These are phyloP conservation scores for Russula abietina DNA, from an alignment of 768 basidiomycete species.

Conservation along the genomic window DNA sequence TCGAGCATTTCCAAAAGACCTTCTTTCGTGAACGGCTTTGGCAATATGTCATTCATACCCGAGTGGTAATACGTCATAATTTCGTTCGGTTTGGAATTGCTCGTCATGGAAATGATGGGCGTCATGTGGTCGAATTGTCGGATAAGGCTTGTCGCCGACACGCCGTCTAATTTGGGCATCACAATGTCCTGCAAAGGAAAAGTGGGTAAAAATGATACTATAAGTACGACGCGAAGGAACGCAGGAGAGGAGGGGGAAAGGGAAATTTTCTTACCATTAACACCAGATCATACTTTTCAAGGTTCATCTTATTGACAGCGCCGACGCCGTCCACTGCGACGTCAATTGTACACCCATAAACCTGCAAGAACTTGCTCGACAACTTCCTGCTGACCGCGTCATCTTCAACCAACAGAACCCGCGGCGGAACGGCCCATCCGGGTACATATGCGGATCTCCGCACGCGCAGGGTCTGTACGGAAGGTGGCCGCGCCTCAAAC, in stretches of 20 bases:
- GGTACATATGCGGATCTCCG: constrained; percentile 78
- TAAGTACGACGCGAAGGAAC: neutral
- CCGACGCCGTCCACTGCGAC: constrained; percentile 89
- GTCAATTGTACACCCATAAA: constrained; percentile 92
- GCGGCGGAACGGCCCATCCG: constrained; percentile 86
- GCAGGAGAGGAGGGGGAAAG: constrained; percentile 7
- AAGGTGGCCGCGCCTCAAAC: constrained; percentile 23
- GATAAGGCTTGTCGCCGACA: constrained; percentile 88
- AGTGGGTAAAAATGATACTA: constrained; percentile 5
- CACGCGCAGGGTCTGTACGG: constrained; percentile 52
- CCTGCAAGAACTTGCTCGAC: constrained; percentile 88
- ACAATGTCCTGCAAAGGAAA: constrained; percentile 70
- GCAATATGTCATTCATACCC: constrained; percentile 95
- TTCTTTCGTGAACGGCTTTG: constrained; percentile 96
- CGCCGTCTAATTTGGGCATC: constrained; percentile 85
- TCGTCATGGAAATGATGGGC: constrained; percentile 98
- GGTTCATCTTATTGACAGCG: constrained; percentile 94
- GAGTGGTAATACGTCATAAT: constrained; percentile 87
- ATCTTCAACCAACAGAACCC: constrained; percentile 91
- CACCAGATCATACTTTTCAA: constrained; percentile 93
- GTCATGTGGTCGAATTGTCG: constrained; percentile 93
- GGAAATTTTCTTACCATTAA: constrained; percentile 65
- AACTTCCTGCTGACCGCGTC: constrained; percentile 86
- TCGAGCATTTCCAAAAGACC: constrained; percentile 90
- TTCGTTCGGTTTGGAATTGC: constrained; percentile 87